A percentile compares a stretch with the other conserved stretches of the same genome.
Conservation (phyloP, 345 rosid genomes). For the Citrus sinensis region DVS_A1.0 CM039163.1:47938001-47938500, state of each 20-base stretch:
- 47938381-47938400: constrained; percentile 56
- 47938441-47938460: constrained; percentile 24
- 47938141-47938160: constrained; percentile 34
- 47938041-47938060: constrained; percentile 3
- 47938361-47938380: constrained; percentile 59
- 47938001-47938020: constrained; percentile 19
- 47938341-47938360: constrained; percentile 73
- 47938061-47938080: constrained; percentile 25
- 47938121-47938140: constrained; percentile 32
- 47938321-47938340: constrained; percentile 91
- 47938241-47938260: constrained; percentile 58
- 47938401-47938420: constrained; percentile 30
- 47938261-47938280: constrained; percentile 20
- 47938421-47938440: constrained; percentile 39
- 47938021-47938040: constrained; percentile 10
- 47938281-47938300: constrained; percentile 10
- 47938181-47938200: constrained; percentile 33
- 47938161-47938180: constrained; percentile 45
- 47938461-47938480: constrained; percentile 23
- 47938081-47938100: constrained; percentile 43
- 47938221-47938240: constrained; percentile 55
- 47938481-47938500: constrained; percentile 23
- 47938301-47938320: constrained; percentile 58
- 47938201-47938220: not conserved
- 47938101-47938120: constrained; percentile 36